Evolutionary conservation across 345 rosid species (phyloP).

Genomic region (Acer saccharum): DNA sequence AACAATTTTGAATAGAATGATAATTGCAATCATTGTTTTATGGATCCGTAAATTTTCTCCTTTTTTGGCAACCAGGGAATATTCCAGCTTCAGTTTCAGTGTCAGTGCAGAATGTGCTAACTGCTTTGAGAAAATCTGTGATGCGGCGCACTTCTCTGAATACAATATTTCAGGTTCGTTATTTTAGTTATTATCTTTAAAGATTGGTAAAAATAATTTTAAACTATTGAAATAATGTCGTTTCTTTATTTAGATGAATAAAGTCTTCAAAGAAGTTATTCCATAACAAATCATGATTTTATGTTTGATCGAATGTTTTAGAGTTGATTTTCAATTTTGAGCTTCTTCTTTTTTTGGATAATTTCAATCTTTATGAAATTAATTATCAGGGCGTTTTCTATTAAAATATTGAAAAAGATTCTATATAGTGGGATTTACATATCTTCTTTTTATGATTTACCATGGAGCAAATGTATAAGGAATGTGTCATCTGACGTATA

Average conservation of each 20-base stretch:
- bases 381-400: background rate
- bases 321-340: background rate
- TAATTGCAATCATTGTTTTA: background rate
- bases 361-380: background rate
- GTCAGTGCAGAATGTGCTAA: slow-evolving; percentile 56
- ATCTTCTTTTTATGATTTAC: background rate
- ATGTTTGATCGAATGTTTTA: background rate
- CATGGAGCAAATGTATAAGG: background rate
- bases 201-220: background rate
- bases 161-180: slow-evolving; percentile 59
- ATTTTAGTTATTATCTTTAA: background rate
- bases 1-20: background rate
- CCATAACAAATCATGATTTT: background rate
- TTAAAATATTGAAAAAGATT: background rate
- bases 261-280: background rate
- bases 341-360: background rate
- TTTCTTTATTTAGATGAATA: background rate
- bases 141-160: slow-evolving; percentile 59
- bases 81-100: slow-evolving; percentile 35
- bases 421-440: background rate
- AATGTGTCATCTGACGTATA: background rate
- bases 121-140: slow-evolving; percentile 65
- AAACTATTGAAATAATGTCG: background rate
- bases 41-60: background rate
- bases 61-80: slow-evolving; percentile 18